These are phyloP conservation scores for Dendrobium chrysotoxum DNA, from an alignment of 106 monocot genomes.

Conservation along the genomic window DNA sequence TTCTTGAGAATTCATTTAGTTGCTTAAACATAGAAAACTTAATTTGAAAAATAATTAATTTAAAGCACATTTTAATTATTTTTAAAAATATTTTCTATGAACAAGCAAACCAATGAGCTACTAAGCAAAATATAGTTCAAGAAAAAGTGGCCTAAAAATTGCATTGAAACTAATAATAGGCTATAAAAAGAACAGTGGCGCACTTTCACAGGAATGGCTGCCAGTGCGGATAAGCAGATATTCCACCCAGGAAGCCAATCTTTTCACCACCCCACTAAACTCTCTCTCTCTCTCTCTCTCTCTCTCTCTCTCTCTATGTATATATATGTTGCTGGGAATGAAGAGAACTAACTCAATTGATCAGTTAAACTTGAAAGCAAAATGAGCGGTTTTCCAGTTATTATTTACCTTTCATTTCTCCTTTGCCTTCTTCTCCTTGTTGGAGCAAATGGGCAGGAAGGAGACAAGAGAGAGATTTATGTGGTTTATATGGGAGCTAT, in stretches of 20 bases:
- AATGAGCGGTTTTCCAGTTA: constrained; percentile 9
- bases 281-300: not conserved
- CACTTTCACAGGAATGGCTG: not conserved
- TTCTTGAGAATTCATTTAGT: too few relatives aligned
- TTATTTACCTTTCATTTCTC: not conserved
- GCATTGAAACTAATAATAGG: too few relatives aligned
- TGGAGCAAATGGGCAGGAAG: constrained; percentile 4
- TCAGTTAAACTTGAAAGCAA: not conserved
- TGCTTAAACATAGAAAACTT: too few relatives aligned
- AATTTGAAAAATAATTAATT: too few relatives aligned
- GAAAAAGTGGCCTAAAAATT: too few relatives aligned
- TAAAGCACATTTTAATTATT: too few relatives aligned
- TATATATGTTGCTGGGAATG: not conserved
- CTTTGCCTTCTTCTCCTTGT: not conserved
- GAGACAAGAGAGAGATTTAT: constrained; percentile 30
- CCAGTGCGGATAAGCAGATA: not conserved
- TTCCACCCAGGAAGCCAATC: not conserved
- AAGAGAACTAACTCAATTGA: not conserved
- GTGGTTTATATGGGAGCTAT: constrained; percentile 56
- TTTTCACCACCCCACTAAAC: not conserved
- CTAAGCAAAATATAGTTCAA: too few relatives aligned
- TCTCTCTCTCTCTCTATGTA: not conserved
- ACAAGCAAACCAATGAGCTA: too few relatives aligned
- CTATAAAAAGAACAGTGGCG: not conserved
- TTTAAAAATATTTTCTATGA: too few relatives aligned